Evolutionary conservation across 1,284 basidiomycete species (phyloP), one percentile per base, ranked within the genome.

Genomic region (Coriolopsis trogii): DNA sequence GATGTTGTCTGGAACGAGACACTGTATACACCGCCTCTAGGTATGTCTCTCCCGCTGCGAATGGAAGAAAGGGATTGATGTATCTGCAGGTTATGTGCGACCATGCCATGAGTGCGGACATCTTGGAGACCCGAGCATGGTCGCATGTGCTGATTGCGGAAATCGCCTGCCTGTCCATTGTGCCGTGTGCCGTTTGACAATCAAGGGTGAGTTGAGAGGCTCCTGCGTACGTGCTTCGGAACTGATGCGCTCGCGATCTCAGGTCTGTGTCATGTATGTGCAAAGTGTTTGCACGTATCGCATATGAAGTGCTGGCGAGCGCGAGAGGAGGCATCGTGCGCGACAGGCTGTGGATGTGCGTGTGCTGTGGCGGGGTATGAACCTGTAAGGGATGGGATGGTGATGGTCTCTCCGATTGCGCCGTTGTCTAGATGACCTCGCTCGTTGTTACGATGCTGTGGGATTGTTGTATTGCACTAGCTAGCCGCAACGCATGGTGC

Each of bases 161-260:
- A 67, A 66, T 7, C 67, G 73, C 26, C 72, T 74, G 43, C 72
- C 74, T 61, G 76, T 85, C 0, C 68, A 71, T 1, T 93, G 91
- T 64, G 80, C 86, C 0, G 78, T 91, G 28, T 93, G 91, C 67
- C 79, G 90, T 34, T 74, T 92, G 16, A 87, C 90, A 4, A 83
- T 91, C 51, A 89, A 84, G 79, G 90, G 91, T 85, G 59, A 38
- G 78, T 69, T 0, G 25, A 20, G 21, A 4, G 6, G 15, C 33
- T 6, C 12, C 29, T n/a, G 23, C 10, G 25, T 15, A 31, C 24
- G 20, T 28, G 15, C 7, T 25, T 12, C 13, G 21, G 12, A 28
- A 24, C 15, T n/a, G n/a, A 13, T 7, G 16, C 23, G 34, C 21
- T 38, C 29, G 21, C 3, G 6, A 15, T 2, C 16, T 13, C 47